Conservation (phyloP, 2,329 filamentous ascomycete species). For the Ascochyta lentis region DNA sequence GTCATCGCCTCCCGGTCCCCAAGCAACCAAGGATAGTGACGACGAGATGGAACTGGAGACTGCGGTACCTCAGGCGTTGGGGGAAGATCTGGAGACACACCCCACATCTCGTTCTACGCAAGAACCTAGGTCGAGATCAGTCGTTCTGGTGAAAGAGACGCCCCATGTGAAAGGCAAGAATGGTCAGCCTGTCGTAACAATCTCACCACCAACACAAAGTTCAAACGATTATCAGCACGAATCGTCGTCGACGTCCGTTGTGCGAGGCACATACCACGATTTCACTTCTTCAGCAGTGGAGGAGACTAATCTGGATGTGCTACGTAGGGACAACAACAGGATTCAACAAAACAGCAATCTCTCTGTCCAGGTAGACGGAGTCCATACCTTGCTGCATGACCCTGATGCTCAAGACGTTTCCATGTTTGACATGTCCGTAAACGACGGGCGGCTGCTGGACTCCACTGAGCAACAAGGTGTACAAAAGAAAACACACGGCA, state of each 20-base stretch:
- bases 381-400: background rate
- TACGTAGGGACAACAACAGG: background rate
- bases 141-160: slow-evolving; percentile 42
- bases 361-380: background rate
- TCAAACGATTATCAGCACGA: slow-evolving; percentile 26
- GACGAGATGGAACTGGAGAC: slow-evolving; percentile 42
- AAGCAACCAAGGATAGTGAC: slow-evolving; percentile 22
- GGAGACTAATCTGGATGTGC: slow-evolving; percentile 1
- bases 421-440: background rate
- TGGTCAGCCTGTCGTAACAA: background rate
- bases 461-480: background rate
- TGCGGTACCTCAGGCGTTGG: slow-evolving; percentile 38
- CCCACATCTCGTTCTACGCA: background rate
- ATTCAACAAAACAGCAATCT: background rate
- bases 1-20: slow-evolving; percentile 28
- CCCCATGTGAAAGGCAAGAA: slow-evolving; percentile 32
- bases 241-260: slow-evolving; percentile 34
- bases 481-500: background rate
- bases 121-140: slow-evolving; percentile 1
- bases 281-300: slow-evolving; percentile 3
- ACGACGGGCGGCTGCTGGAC: background rate
- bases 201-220: slow-evolving; percentile 9
- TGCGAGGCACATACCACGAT: slow-evolving; percentile 35
- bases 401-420: background rate
- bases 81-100: slow-evolving; percentile 24